phyloP scores from a whole-genome alignment of 1,284 basidiomycete species.

The Somion occarium region DNA sequence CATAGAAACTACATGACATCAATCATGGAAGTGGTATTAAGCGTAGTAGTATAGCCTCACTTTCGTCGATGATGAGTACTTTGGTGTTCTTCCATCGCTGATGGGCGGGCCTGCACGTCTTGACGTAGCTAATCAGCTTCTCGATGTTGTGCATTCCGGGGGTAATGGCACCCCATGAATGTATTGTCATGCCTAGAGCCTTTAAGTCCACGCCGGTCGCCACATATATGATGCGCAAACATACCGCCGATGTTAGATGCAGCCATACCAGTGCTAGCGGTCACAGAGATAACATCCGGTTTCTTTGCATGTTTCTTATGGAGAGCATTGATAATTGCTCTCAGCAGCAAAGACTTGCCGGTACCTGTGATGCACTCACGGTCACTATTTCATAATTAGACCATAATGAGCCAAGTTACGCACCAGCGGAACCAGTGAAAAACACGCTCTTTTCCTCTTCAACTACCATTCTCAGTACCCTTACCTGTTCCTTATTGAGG shows the following conservation, averaged over 20 bases:
- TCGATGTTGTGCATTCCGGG: constrained; percentile 32
- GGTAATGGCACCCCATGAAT: constrained; percentile 36
- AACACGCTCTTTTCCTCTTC: constrained; percentile 45
- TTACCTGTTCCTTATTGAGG: constrained; percentile 40
- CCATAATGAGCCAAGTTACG: constrained; percentile 9
- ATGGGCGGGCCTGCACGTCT: constrained; percentile 32
- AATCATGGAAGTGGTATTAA: no score
- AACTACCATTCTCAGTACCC: constrained; percentile 40
- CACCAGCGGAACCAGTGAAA: constrained; percentile 50
- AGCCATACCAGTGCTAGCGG: constrained; percentile 58
- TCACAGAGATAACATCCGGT: constrained; percentile 46
- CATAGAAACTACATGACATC: constrained; percentile 85
- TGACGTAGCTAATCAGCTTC: constrained; percentile 32
- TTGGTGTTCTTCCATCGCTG: constrained; percentile 39
- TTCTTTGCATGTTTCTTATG: constrained; percentile 43
- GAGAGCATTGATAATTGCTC: constrained; percentile 51
- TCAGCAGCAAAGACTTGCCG: constrained; percentile 52
- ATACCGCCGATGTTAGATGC: constrained; percentile 63
- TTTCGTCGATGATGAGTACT: constrained; percentile 93
- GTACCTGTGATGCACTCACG: constrained; percentile 35
- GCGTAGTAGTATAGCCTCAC: no score
- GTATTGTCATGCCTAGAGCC: constrained; percentile 33
- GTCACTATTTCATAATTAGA: background rate
- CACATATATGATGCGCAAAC: constrained; percentile 17
- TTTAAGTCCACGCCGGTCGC: no score